Percentiles rank a stretch among this genome's conserved stretches.
These are phyloP conservation scores for Teunomyces aglyptinius DNA, from an alignment of 805 yeast genomes.

Conservation along the genomic window DNA sequence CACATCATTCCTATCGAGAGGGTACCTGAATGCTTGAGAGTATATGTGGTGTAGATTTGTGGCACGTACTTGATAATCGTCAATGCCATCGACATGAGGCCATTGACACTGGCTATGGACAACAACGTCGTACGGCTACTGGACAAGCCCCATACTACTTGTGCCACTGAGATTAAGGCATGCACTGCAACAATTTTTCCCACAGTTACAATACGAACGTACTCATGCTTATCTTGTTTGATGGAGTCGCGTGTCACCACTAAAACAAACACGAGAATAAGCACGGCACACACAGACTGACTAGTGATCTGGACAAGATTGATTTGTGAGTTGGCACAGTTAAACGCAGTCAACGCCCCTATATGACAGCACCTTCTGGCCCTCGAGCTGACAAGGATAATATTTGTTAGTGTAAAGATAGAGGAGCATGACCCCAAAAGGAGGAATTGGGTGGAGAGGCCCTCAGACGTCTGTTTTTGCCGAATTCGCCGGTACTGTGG, in stretches of 20 bases:
- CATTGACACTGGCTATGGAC: conserved; percentile 56
- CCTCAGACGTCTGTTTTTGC: conserved; percentile 64
- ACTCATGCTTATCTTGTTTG: conserved; percentile 47
- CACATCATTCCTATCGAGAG: conserved; percentile 78
- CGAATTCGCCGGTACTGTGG: conserved; percentile 72
- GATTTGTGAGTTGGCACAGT: conserved; percentile 64
- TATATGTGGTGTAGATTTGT: conserved; percentile 68
- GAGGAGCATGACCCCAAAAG: conserved; percentile 70
- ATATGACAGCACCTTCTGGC: conserved; percentile 61
- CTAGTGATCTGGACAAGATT: conserved; percentile 65
- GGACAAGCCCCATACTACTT: conserved; percentile 33
- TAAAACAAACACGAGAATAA: conserved; percentile 57
- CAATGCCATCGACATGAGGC: conserved; percentile 60
- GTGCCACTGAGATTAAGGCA: conserved; percentile 29
- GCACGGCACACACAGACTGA: conserved; percentile 58
- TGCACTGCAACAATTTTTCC: conserved; percentile 42
- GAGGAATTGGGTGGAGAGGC: conserved; percentile 70
- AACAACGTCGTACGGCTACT: conserved; percentile 22
- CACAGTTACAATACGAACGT: conserved; percentile 36
- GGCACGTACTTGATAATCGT: conserved; percentile 77
- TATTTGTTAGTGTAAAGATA: conserved; percentile 64
- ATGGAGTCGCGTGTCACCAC: conserved; percentile 44
- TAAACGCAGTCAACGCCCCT: conserved; percentile 46
- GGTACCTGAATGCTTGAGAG: conserved; percentile 74
- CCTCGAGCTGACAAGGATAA: conserved; percentile 56